Base-by-base conservation (phyloP, 805 yeast genomes). In the Lachancea mirantina region DNA sequence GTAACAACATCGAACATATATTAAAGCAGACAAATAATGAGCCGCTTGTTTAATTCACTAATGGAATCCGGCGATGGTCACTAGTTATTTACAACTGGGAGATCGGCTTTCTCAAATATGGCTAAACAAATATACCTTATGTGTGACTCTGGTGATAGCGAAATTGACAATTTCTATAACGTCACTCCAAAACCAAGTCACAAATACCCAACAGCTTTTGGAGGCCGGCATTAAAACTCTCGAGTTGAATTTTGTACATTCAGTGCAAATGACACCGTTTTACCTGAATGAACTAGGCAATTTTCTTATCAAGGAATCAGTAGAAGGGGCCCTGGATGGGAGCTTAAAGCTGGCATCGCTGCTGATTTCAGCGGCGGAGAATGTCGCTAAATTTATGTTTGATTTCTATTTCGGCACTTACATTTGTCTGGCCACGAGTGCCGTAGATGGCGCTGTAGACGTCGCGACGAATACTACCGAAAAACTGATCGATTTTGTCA, bases 321-420 rank as follows among this genome's bases (percentile, higher is more conserved):
- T 83, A 23, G 63, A 68, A 9, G 65, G 68, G 23, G 50, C 77
- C 0, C 67, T 76, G 21, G 55, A 63, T 7, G 74, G 67, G 0
- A 58, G 76, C 7, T 46, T 69, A 18, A 52, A 62, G 2, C 42
- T 69, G 1, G 34, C 83, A 8, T 47, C 64, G 1, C 36, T 76
- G 29, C 46, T 74, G 8, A 50, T 84, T 0, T 69, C 74, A 1
- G 79, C 76, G 0, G 60, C 78, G 6, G 78, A 82, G 44, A 65
- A 68, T 25, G 41, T 87, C 24, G 51, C 84, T 0, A 49, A 74
- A 4, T 84, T 89, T 49, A 61, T 74, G 6, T 59, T 89, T 6
- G 85, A 87, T 19, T 46, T 89, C 42, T 72, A 81, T 29, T 55
- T 87, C 2, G 97, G 96, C 0, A 92, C 97, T 0, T 84, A 84